Evolutionary conservation across 495 filamentous ascomycete species (phyloP).

Genomic region (Penicillium canescens): DNA sequence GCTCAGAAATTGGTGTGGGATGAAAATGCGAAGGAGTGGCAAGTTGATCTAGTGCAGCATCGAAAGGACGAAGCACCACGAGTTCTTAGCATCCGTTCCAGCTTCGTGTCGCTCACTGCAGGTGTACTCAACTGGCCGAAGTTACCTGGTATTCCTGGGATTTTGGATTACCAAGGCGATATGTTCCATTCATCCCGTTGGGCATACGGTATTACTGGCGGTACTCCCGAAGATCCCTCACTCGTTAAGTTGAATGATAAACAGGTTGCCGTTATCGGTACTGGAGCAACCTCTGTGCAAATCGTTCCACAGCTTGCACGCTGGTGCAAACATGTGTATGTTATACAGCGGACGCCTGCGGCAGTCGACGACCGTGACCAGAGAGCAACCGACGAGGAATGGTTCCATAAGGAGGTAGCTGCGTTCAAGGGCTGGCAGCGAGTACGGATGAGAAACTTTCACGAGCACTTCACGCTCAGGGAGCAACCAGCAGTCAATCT

Average conservation of each 20-base stretch:
- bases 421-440: conserved; percentile 41
- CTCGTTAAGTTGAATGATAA: conserved; percentile 43
- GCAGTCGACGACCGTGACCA: conserved; percentile 49
- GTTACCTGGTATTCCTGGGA: too few relatives aligned
- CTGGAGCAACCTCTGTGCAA: conserved; percentile 48
- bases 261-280: conserved; percentile 48
- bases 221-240: conserved; percentile 31
- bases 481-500: background rate
- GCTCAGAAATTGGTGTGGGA: conserved; percentile 5
- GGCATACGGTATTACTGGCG: too few relatives aligned
- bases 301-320: conserved; percentile 32
- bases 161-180: too few relatives aligned
- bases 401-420: conserved; percentile 43
- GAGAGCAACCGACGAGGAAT: conserved; percentile 44
- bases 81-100: too few relatives aligned
- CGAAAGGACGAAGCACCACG: too few relatives aligned
- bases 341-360: conserved; percentile 53
- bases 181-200: too few relatives aligned
- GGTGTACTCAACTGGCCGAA: too few relatives aligned
- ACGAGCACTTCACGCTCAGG: conserved; percentile 1
- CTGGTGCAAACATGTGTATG: conserved; percentile 34
- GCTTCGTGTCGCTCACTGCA: too few relatives aligned
- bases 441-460: conserved; percentile 32
- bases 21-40: conserved; percentile 2
- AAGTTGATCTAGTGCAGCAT: conserved; percentile 3